phyloP scores from a whole-genome alignment of 306 rosid genomes.

The Abrus precatorius region DNA sequence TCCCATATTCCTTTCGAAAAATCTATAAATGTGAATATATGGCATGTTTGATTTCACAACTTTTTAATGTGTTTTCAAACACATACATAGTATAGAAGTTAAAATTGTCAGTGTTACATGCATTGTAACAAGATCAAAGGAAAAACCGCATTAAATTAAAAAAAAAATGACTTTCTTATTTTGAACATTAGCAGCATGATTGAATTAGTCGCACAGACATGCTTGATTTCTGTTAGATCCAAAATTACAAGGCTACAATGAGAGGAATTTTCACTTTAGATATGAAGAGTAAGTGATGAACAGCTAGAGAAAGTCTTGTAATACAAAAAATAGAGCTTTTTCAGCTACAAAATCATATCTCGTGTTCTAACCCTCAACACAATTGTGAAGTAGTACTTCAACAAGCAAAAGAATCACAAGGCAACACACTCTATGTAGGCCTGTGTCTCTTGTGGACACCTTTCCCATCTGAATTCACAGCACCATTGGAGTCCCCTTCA shows the following conservation, averaged over 20 bases:
- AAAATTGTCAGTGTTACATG: no score
- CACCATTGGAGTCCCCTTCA: constrained; percentile 95
- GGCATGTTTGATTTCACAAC: no score
- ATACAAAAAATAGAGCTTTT: constrained; percentile 41
- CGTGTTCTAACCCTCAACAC: constrained; percentile 51
- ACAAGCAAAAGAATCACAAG: constrained; percentile 57
- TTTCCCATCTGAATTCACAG: constrained; percentile 79
- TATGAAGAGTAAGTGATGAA: constrained; percentile 57
- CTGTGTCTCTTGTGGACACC: constrained; percentile 76
- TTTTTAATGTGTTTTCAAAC: no score
- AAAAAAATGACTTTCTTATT: constrained; percentile 17
- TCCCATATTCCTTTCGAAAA: neutral
- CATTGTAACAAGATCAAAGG: neutral
- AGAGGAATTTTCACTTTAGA: constrained; percentile 60
- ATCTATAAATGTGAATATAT: no score
- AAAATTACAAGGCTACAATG: constrained; percentile 63
- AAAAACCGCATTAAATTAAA: neutral
- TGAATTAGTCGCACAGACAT: constrained; percentile 44
- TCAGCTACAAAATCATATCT: constrained; percentile 60
- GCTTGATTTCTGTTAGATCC: constrained; percentile 62
- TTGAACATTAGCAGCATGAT: constrained; percentile 15
- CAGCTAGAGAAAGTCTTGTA: constrained; percentile 48
- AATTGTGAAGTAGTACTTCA: constrained; percentile 42
- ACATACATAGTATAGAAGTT: no score
- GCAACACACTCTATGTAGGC: constrained; percentile 55